Evolutionary conservation across 2,329 filamentous ascomycete species (phyloP).

Genomic region (Cytospora leucostoma): DNA sequence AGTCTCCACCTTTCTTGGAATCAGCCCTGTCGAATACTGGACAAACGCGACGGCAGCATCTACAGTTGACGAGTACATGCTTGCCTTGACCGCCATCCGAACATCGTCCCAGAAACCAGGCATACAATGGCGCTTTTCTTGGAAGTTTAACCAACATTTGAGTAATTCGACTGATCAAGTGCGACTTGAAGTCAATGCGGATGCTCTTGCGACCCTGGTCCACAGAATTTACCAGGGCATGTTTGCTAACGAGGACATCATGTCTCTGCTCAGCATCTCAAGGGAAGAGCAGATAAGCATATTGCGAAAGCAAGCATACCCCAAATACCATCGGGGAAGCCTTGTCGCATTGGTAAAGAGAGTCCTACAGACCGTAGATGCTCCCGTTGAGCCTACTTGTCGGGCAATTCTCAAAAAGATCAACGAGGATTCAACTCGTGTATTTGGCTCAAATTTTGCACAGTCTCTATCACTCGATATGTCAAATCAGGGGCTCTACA

Average conservation of each 20-base stretch:
- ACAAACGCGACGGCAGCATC: conserved; percentile 49
- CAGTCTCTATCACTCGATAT: conserved; percentile 42
- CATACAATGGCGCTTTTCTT: conserved; percentile 35
- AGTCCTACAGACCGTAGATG: conserved; percentile 38
- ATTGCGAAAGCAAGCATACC: conserved; percentile 29
- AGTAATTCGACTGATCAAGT: conserved; percentile 23
- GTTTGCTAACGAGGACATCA: conserved; percentile 45
- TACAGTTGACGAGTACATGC: conserved; percentile 42
- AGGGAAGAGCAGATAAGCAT: conserved; percentile 17
- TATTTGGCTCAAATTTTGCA: conserved; percentile 37
- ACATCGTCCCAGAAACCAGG: conserved; percentile 16
- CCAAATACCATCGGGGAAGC: conserved; percentile 42
- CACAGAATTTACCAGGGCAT: conserved; percentile 48
- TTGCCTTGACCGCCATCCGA: conserved; percentile 30
- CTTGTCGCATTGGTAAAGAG: conserved; percentile 43
- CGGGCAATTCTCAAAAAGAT: conserved; percentile 36
- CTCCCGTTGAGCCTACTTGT: conserved; percentile 39
- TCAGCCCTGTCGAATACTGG: conserved; percentile 52
- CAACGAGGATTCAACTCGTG: conserved; percentile 35
- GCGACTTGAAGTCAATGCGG: conserved; percentile 37
- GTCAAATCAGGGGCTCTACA: conserved; percentile 39
- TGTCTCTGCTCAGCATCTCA: conserved; percentile 22
- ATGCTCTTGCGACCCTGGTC: conserved; percentile 42
- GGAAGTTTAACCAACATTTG: conserved; percentile 33
- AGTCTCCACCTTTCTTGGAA: conserved; percentile 51